phyloP scores from a whole-genome alignment of 2,329 filamentous ascomycete species.

The Talaromyces albobiverticillius region DNA sequence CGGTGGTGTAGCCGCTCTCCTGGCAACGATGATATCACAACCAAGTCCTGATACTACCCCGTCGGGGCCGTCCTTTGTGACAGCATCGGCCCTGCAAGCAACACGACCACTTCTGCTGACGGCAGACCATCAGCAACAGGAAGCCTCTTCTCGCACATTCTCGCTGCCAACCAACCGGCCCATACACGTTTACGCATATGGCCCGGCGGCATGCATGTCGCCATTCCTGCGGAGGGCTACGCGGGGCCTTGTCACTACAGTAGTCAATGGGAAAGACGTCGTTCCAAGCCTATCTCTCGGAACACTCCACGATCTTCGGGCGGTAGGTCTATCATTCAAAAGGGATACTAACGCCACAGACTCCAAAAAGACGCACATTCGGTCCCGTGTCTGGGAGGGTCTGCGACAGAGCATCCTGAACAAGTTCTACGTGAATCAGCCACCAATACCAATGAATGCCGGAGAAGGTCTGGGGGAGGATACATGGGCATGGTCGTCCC shows the following conservation, averaged over 20 bases:
- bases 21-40: conserved; percentile 69
- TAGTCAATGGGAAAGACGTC: conserved; percentile 70
- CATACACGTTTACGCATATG: conserved; percentile 78
- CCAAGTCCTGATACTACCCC: conserved; percentile 49
- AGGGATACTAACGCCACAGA: conserved; percentile 65
- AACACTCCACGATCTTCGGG: conserved; percentile 71
- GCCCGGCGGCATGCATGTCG: conserved; percentile 70
- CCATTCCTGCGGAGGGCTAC: conserved; percentile 67
- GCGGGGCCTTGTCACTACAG: conserved; percentile 69
- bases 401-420: conserved; percentile 61
- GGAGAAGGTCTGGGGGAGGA: conserved; percentile 58
- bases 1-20: conserved; percentile 65
- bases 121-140: conserved; percentile 20
- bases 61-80: conserved; percentile 61
- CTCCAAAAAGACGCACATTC: conserved; percentile 65
- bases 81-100: conserved; percentile 43
- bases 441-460: conserved; percentile 42
- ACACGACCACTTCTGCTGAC: conserved; percentile 41
- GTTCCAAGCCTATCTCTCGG: conserved; percentile 73
- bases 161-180: conserved; percentile 65
- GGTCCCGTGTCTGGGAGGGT: conserved; percentile 63
- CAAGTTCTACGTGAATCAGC: conserved; percentile 57
- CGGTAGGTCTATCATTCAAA: conserved; percentile 69
- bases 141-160: conserved; percentile 31
- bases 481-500: conserved; percentile 65